These are phyloP conservation scores for Cryomyces minteri DNA, from an alignment of 495 filamentous ascomycete species.

Conservation along the genomic window DNA sequence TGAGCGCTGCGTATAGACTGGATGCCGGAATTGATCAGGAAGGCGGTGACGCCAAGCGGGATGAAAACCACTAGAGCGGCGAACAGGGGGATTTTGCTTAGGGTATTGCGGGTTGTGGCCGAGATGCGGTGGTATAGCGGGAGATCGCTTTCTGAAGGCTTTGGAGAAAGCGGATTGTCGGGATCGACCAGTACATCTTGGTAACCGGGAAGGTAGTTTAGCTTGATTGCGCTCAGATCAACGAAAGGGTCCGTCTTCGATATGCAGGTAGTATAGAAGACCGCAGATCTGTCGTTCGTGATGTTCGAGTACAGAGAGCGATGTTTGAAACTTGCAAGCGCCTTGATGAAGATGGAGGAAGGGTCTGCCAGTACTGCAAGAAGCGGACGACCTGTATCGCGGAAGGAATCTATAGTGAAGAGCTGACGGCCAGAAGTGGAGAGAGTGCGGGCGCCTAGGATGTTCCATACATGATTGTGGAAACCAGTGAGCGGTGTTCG, in stretches of 20 bases:
- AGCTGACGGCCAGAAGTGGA: conserved; percentile 73
- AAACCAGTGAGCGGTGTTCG: conserved; percentile 53
- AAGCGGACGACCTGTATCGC: conserved; percentile 60
- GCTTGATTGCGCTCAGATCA: conserved; percentile 39
- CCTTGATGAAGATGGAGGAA: conserved; percentile 70
- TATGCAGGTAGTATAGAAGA: conserved; percentile 68
- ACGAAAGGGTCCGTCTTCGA: conserved; percentile 55
- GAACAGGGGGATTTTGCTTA: conserved; percentile 33
- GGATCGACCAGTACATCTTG: conserved; percentile 61
- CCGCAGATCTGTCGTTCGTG: conserved; percentile 60
- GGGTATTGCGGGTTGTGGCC: conserved; percentile 15
- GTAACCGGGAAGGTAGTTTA: conserved; percentile 60
- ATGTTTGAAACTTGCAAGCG: conserved; percentile 52
- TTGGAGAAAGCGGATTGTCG: conserved; percentile 35
- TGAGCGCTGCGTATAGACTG: conserved; percentile 54
- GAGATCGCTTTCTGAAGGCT: conserved; percentile 18
- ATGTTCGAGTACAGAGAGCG: conserved; percentile 68
- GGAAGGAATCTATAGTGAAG: conserved; percentile 72
- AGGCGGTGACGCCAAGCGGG: conserved; percentile 47
- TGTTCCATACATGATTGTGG: conserved; percentile 56
- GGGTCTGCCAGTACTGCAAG: conserved; percentile 69
- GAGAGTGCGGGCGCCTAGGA: conserved; percentile 55
- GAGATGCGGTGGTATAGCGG: conserved; percentile 15
- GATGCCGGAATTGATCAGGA: conserved; percentile 53
- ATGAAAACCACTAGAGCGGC: conserved; percentile 45